Evolutionary conservation across 106 monocot genomes (phyloP), one percentile per base, ranked within the genome.

Genomic region (Xerophyta viscosa): DNA sequence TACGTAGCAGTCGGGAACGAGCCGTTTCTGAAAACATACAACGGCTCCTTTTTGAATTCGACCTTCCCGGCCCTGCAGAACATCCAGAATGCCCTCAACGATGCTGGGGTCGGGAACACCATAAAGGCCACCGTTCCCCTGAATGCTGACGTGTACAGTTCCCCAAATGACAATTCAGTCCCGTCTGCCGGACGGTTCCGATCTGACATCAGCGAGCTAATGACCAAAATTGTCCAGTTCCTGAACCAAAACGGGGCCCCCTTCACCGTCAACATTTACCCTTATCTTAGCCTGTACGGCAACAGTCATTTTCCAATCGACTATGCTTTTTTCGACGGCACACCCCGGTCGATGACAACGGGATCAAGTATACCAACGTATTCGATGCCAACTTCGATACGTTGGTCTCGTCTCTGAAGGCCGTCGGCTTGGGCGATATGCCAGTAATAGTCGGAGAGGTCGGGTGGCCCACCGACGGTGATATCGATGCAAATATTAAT

Each of bases 1-100:
- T 78, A 78, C 59, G 83, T 83, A 31, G 83, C 83, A 18, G 83
- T 84, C 3, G 83, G 83, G 44, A 84, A 84, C 21, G 78, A 84
- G 60, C 83, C 83, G 10, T 84, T 84, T 60, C 74, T 84, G 21
- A 10, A 45, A 44, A 19, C 78, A 11, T 78, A 78, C 66, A 84
- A 78, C 15, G 67, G 60, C 14, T 64, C 78, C 2, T 84, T 71
- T 56, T 22, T 78, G 23, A 70, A 78, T 33, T 48, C 39, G 23
- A 84, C 83, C 10, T 74, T 84, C 13, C 83, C 83, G 4, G 83
- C 83, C 4, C 62, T 78, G 10, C 54, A 84, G 50, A 84, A 84
- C 56, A 74, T 84, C 29, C 83, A 84, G 22, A 70, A 74, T n/a
- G 83, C 83, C 4, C 74, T 84, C 30, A 64, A 71, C 18, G 78